Conservation (phyloP, 2,329 filamentous ascomycete genomes). For the Cercospora sp. region DNA sequence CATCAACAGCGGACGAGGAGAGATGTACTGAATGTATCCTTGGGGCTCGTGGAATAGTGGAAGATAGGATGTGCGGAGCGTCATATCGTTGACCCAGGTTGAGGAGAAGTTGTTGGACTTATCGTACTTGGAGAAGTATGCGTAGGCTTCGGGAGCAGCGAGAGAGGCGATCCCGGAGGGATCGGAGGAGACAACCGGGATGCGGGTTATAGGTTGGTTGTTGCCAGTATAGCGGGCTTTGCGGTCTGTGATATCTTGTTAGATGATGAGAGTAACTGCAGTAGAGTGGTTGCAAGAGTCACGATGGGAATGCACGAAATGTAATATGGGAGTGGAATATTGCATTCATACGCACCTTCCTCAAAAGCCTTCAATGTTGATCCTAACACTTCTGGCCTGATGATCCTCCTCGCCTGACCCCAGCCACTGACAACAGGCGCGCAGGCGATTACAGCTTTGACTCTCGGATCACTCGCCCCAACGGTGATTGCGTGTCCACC, state of each 20-base stretch:
- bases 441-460: background rate
- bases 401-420: background rate
- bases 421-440: constrained; percentile 5
- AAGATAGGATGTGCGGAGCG: background rate
- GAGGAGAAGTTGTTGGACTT: background rate
- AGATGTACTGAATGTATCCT: background rate
- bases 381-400: background rate
- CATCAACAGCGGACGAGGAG: background rate
- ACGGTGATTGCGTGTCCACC: background rate
- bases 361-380: background rate
- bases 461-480: background rate
- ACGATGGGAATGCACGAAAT: too few relatives aligned
- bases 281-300: too few relatives aligned
- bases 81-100: constrained; percentile 3
- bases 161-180: background rate
- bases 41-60: background rate
- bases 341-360: background rate
- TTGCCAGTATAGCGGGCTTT: background rate
- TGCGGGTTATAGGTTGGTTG: background rate
- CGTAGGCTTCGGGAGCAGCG: background rate
- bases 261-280: background rate
- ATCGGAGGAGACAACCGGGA: background rate
- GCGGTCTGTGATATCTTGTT: background rate
- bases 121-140: background rate
- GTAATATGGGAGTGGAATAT: too few relatives aligned